These are phyloP conservation scores for Fusarium bulbicola DNA, from an alignment of 2,329 filamentous ascomycete genomes.

Conservation along the genomic window DNA sequence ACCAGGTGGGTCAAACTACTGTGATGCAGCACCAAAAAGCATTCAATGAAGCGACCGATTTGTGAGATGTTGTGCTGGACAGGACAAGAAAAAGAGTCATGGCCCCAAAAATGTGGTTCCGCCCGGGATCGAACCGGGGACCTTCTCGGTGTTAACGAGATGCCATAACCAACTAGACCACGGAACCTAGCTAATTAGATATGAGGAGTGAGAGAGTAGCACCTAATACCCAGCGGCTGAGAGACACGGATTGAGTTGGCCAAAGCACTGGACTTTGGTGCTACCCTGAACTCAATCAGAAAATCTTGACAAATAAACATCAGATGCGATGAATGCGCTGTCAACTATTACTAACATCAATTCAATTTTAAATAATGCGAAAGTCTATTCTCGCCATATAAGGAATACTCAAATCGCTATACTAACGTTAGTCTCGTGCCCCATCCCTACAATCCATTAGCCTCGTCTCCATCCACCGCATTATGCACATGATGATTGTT, in stretches of 20 bases:
- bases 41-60: no score
- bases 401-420: slow-evolving; percentile 18
- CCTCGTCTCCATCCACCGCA: slow-evolving; percentile 14
- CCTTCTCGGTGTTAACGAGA: slow-evolving; percentile 47
- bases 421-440: background rate
- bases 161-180: slow-evolving; percentile 48
- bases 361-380: background rate
- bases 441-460: slow-evolving; percentile 27
- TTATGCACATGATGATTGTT: slow-evolving; percentile 31
- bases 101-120: slow-evolving; percentile 38
- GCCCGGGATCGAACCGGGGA: slow-evolving; percentile 47
- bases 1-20: no score
- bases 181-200: slow-evolving; percentile 30
- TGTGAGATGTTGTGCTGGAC: no score
- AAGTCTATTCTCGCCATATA: slow-evolving; percentile 14
- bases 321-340: background rate
- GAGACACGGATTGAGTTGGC: background rate
- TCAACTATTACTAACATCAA: background rate
- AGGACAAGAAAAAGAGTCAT: no score
- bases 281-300: background rate
- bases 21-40: no score
- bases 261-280: background rate
- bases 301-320: background rate
- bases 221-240: rapidly evolving
- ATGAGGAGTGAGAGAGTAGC: rapidly evolving